These are phyloP conservation scores for Sparassis latifolia DNA, from an alignment of 1,284 basidiomycete species.

Conservation along the genomic window DNA sequence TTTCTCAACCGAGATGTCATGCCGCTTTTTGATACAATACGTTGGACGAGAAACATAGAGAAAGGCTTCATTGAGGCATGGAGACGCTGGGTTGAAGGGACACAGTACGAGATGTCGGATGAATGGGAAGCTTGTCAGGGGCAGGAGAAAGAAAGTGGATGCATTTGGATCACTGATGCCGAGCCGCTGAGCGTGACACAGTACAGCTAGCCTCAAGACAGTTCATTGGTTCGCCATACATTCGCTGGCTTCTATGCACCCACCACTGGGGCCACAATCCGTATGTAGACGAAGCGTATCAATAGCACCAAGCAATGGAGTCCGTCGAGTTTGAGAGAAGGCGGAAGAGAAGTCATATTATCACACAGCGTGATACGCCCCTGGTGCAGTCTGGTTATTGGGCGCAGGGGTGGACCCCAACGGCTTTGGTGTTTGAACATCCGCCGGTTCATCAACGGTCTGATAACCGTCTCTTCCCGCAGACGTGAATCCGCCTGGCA, in stretches of 20 bases:
- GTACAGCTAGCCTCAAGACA: neutral
- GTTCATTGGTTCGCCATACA: no score
- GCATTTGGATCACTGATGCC: constrained; percentile 37
- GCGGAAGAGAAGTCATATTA: neutral
- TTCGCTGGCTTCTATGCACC: no score
- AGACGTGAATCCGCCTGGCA: constrained; percentile 73
- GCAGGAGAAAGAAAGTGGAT: constrained; percentile 28
- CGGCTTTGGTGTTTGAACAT: constrained; percentile 28
- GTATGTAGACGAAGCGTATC: constrained; percentile 1
- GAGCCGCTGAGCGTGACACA: constrained; percentile 17
- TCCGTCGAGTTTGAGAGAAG: no score
- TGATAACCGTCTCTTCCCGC: constrained; percentile 63
- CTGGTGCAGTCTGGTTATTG: constrained; percentile 28
- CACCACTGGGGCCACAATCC: neutral
- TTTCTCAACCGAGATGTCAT: constrained; percentile 42
- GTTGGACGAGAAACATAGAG: constrained; percentile 52
- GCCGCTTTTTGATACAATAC: constrained; percentile 49
- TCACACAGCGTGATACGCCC: constrained; percentile 49
- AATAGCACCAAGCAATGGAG: neutral
- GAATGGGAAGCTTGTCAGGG: constrained; percentile 31
- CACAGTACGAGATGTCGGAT: constrained; percentile 34
- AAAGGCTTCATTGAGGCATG: constrained; percentile 45
- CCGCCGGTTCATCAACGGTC: constrained; percentile 58
- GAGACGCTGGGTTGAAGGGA: constrained; percentile 49
- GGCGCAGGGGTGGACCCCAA: constrained; percentile 21